These are phyloP conservation scores for Venturia oleaginea DNA, from an alignment of 2,329 filamentous ascomycete species.

Conservation along the genomic window DNA sequence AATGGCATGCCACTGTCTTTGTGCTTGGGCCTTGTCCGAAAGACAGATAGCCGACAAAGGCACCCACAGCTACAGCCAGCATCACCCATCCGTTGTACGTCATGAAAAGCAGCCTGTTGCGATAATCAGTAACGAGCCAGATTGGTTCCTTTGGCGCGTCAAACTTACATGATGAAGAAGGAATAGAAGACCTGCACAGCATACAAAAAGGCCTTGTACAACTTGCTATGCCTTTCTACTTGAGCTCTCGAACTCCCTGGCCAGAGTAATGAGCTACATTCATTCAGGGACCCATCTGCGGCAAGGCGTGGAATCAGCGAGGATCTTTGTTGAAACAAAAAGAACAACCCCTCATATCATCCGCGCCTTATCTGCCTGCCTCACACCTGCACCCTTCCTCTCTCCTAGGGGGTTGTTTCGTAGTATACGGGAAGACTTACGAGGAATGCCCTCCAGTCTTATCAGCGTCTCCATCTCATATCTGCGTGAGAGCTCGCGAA, in stretches of 20 bases:
- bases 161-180: slow-evolving; percentile 95
- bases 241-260: slow-evolving; percentile 62
- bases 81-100: slow-evolving; percentile 99
- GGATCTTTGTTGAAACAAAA: background rate
- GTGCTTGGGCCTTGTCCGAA: slow-evolving; percentile 66
- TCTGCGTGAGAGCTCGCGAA: slow-evolving; percentile 65
- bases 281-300: slow-evolving; percentile 17
- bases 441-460: slow-evolving; percentile 35
- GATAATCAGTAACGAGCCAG: background rate
- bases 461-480: slow-evolving; percentile 56
- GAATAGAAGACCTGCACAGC: slow-evolving; percentile 95
- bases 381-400: slow-evolving; percentile 20
- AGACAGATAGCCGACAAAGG: slow-evolving; percentile 75
- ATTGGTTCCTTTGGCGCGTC: slow-evolving; percentile 30
- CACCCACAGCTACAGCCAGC: slow-evolving; percentile 79
- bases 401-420: slow-evolving; percentile 18
- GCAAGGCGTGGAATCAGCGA: slow-evolving; percentile 5
- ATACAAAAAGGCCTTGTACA: slow-evolving; percentile 77
- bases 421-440: slow-evolving; percentile 22
- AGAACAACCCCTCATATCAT: background rate
- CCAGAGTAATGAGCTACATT: slow-evolving; percentile 61
- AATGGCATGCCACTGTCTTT: slow-evolving; percentile 91
- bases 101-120: slow-evolving; percentile 86
- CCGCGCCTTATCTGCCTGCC: background rate
- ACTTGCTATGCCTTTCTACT: slow-evolving; percentile 58